These are phyloP conservation scores for Fistulina hepatica DNA, from an alignment of 1,284 basidiomycete genomes.

Conservation along the genomic window DNA sequence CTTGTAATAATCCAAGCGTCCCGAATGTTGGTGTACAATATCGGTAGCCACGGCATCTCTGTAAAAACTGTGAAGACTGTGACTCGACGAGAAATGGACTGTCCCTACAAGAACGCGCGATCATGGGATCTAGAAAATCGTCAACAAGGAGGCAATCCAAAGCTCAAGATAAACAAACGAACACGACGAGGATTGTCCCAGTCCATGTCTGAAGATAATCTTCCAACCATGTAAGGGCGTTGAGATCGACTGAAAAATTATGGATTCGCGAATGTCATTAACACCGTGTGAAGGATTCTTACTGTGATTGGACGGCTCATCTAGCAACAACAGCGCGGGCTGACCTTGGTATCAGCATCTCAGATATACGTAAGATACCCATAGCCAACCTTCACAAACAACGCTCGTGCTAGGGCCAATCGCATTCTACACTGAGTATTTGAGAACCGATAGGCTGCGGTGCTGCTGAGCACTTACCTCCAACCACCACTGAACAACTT, in stretches of 20 bases:
- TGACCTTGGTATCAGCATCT: slow-evolving; percentile 20
- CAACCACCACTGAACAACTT: slow-evolving; percentile 96
- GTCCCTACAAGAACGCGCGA: slow-evolving; percentile 80
- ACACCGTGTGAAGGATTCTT: slow-evolving; percentile 16
- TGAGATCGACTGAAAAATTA: slow-evolving; percentile 66
- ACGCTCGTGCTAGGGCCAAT: slow-evolving; percentile 72
- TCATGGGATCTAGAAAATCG: slow-evolving; percentile 72
- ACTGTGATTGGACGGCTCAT: slow-evolving; percentile 99
- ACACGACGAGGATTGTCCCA: slow-evolving; percentile 92
- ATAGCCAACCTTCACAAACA: slow-evolving; percentile 80
- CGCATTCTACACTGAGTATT: no score
- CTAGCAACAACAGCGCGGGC: slow-evolving; percentile 76
- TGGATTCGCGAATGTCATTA: slow-evolving; percentile 12
- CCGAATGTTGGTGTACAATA: slow-evolving; percentile 95
- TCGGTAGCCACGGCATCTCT: slow-evolving; percentile 92
- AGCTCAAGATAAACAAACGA: slow-evolving; percentile 20
- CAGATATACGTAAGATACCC: slow-evolving; percentile 1
- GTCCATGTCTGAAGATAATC: slow-evolving; percentile 97
- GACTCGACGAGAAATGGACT: neutral
- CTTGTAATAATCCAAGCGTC: slow-evolving; percentile 89
- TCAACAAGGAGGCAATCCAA: slow-evolving; percentile 8
- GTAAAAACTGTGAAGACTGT: slow-evolving; percentile 5
- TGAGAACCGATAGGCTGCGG: slow-evolving; percentile 3
- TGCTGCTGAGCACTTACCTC: slow-evolving; percentile 41
- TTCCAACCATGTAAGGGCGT: slow-evolving; percentile 81